Conservation (phyloP, 768 basidiomycete genomes). For the Candolleomyces aberdarensis region DNA sequence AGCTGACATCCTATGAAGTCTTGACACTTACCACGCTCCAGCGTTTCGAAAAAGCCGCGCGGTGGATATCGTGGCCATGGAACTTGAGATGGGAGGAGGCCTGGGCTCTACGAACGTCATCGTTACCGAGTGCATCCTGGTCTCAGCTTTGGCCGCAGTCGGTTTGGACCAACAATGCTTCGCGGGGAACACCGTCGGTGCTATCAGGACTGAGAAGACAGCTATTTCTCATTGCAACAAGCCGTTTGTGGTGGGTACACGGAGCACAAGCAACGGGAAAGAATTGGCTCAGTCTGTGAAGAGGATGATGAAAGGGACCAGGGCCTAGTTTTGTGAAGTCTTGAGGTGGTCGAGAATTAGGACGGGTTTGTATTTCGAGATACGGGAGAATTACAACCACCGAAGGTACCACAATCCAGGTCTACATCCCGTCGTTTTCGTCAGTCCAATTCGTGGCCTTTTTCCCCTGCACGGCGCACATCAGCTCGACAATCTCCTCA, state of each 20-base stretch:
- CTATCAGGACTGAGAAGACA: conserved; percentile 82
- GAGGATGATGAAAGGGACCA: conserved; percentile 35
- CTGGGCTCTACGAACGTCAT: conserved; percentile 93
- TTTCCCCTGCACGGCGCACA: conserved; percentile 78
- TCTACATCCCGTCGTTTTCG: conserved; percentile 32
- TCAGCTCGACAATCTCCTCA: conserved; percentile 74
- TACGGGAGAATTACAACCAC: conserved; percentile 26
- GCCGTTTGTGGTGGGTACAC: conserved; percentile 66
- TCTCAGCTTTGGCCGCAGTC: conserved; percentile 81
- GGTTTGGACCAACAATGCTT: conserved; percentile 94
- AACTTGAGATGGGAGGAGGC: conserved; percentile 94
- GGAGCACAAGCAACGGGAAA: conserved; percentile 53
- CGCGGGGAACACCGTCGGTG: conserved; percentile 69
- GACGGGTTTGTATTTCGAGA: conserved; percentile 21
- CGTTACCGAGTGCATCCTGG: conserved; percentile 61
- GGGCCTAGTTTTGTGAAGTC: conserved; percentile 34
- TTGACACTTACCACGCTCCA: conserved; percentile 78
- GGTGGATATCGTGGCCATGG: conserved; percentile 84
- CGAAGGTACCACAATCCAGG: conserved; percentile 40
- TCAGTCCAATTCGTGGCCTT: conserved; percentile 34
- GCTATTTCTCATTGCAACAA: conserved; percentile 65
- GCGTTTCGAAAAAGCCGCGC: conserved; percentile 59
- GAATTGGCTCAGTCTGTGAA: conserved; percentile 37
- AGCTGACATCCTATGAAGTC: conserved; percentile 77
- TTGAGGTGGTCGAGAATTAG: conserved; percentile 41